Conservation (phyloP, 441 rosid genomes). For the Erodium texanum region DNA sequence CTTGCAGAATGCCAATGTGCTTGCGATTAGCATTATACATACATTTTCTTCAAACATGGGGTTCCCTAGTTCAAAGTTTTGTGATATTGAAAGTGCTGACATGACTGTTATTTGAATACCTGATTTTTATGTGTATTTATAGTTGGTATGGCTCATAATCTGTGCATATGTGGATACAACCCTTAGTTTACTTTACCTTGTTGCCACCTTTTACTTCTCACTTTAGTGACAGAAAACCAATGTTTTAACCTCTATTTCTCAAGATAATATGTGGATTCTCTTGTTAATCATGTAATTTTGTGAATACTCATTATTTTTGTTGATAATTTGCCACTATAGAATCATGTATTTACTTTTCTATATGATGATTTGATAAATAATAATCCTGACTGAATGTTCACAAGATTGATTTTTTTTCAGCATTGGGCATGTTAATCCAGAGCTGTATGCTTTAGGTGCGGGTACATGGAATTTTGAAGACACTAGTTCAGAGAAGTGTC, state of each 20-base stretch:
- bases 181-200: neutral
- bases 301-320: neutral
- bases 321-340: slow-evolving; percentile 1
- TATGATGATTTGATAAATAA: neutral
- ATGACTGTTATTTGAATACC: neutral
- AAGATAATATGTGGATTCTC: neutral
- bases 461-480: slow-evolving; percentile 48
- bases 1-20: neutral
- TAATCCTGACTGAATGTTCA: neutral
- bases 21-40: neutral
- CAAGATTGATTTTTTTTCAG: slow-evolving; percentile 29
- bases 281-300: neutral
- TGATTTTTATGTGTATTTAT: neutral
- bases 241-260: slow-evolving; percentile 8
- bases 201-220: slow-evolving; percentile 1
- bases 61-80: neutral
- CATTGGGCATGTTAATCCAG: slow-evolving; percentile 88
- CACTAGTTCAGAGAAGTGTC: slow-evolving; percentile 16
- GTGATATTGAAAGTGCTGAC: neutral
- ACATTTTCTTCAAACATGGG: neutral
- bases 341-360: neutral
- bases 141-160: slow-evolving; percentile 1
- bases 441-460: slow-evolving; percentile 79
- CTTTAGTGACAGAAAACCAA: neutral
- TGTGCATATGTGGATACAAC: neutral